Evolutionary conservation across 495 filamentous ascomycete species (phyloP).

Genomic region (Penicillium salamii): DNA sequence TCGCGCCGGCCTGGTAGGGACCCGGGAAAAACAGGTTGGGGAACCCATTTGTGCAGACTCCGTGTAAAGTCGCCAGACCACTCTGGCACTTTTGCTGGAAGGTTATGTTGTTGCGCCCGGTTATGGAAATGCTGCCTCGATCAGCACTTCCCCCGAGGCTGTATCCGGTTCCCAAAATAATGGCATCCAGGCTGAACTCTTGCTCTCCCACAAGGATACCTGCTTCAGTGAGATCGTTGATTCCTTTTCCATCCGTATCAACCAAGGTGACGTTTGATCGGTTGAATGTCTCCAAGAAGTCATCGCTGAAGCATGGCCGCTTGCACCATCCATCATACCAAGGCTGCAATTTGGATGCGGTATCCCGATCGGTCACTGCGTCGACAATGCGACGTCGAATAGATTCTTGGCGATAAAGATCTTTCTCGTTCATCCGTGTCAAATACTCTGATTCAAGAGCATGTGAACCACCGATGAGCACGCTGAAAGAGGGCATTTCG

Average conservation of each 20-base stretch:
- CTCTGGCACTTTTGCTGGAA: slow-evolving; percentile 42
- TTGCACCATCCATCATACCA: slow-evolving; percentile 34
- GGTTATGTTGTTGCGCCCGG: slow-evolving; percentile 38
- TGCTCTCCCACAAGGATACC: slow-evolving; percentile 29
- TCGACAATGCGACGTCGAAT: slow-evolving; percentile 3
- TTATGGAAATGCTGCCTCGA: slow-evolving; percentile 35
- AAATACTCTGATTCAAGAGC: not conserved
- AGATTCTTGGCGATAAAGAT: not conserved
- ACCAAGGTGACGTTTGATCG: slow-evolving; percentile 23
- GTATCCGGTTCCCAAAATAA: slow-evolving; percentile 37
- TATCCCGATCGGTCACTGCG: slow-evolving; percentile 13
- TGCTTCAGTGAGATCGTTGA: slow-evolving; percentile 14
- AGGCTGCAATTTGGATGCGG: slow-evolving; percentile 27
- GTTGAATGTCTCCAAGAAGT: slow-evolving; percentile 35
- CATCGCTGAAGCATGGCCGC: slow-evolving; percentile 28
- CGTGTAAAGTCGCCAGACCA: slow-evolving; percentile 44
- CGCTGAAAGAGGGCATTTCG: slow-evolving; percentile 7
- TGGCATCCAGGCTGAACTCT: slow-evolving; percentile 33
- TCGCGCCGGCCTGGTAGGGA: slow-evolving; percentile 30
- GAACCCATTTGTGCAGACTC: slow-evolving; percentile 40
- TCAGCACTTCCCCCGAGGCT: slow-evolving; percentile 25
- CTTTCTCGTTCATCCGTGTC: not conserved
- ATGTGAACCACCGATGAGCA: not conserved
- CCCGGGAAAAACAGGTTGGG: slow-evolving; percentile 54
- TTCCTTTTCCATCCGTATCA: slow-evolving; percentile 25